Percentiles rank a stretch among this genome's conserved stretches.
phyloP scores from a whole-genome alignment of 768 basidiomycete genomes.

The Cantharellus cinnabarinus region DNA sequence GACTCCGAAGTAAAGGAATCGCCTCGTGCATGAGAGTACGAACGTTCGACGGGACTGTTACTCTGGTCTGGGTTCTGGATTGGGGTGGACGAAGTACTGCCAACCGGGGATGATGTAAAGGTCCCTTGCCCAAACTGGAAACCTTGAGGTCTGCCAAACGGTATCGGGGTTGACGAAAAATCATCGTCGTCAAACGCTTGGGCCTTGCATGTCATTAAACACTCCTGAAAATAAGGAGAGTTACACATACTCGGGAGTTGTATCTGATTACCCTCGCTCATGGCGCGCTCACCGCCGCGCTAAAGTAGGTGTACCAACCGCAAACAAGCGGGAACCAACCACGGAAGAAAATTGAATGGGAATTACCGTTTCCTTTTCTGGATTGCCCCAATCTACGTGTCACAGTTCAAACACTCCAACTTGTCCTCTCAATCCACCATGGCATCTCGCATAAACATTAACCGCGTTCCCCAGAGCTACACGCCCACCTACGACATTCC shows the following conservation, averaged over 20 bases:
- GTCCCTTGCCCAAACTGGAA: background rate
- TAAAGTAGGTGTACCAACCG: background rate
- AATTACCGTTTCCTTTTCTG: too few relatives aligned
- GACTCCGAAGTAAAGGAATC: conserved; percentile 65
- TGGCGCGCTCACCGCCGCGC: background rate
- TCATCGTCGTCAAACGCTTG: conserved; percentile 68
- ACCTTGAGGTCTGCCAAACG: conserved; percentile 43
- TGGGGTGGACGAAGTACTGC: conserved; percentile 19
- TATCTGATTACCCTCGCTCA: conserved; percentile 28
- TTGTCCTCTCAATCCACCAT: background rate
- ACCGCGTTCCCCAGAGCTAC: conserved; percentile 9
- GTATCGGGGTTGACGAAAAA: conserved; percentile 30
- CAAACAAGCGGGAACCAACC: background rate
- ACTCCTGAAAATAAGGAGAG: background rate
- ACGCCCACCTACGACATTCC: conserved; percentile 3
- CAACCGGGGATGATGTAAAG: conserved; percentile 2
- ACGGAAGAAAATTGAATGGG: too few relatives aligned
- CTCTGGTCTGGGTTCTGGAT: conserved; percentile 15
- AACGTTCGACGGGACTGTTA: conserved; percentile 14
- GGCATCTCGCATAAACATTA: conserved; percentile 11
- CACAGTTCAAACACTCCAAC: background rate
- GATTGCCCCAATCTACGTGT: background rate
- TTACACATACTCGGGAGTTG: conserved; percentile 36
- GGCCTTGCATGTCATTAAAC: background rate
- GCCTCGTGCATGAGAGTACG: conserved; percentile 56